Base-by-base conservation (phyloP, 192 early-diverging fungal genomes). In the Coemansia sp. region DNA sequence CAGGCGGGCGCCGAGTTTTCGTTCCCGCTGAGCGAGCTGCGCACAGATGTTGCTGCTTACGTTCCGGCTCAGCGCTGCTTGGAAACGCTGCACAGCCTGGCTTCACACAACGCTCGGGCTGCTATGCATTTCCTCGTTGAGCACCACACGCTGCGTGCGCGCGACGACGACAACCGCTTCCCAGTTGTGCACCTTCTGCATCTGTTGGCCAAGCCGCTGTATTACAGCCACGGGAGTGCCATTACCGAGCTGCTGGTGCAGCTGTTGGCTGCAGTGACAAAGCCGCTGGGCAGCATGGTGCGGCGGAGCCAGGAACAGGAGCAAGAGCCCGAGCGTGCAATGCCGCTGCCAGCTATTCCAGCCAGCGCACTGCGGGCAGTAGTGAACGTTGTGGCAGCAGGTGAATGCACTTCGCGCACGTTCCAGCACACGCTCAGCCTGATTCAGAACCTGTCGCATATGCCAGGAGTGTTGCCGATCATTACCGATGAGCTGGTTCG, bases 351-450 rank as follows among this genome's bases (percentile, higher is more conserved):
- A 12, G 81, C 77, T 1, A 91, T 97, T 48, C 96, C 95, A 11
- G 89, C 90, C 4, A 83, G 89, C 37, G 91, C 89, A 56, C 65
- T 95, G n/a, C 87, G 88, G 11, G 74, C 89, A 3, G 89, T 98
- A 23, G 92, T 98, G 29, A 90, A 95, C 59, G 93, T 96, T 0
- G 75, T 98, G 31, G 94, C 92, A 21, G 87, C 86, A 16, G 94
- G 92, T 21, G 94, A 93, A 72, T 94, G 92, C 67, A 91, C 97
- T 19, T 88, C 90, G 65, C 90, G 89, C 61, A 98, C 93, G 2
- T 98, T 97, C 88, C 94, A 96, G 80, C 92, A 89, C 67, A 95
- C 93, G 3, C 82, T 97, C 6, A 85, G 88, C 37, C 89, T 94
- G 25, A 94, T 98, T 53, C 93, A 94, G 67, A 88, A 96, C 56